These are phyloP conservation scores for Lathyrus tuberosus DNA, from an alignment of 306 rosid species.

Conservation along the genomic window DNA sequence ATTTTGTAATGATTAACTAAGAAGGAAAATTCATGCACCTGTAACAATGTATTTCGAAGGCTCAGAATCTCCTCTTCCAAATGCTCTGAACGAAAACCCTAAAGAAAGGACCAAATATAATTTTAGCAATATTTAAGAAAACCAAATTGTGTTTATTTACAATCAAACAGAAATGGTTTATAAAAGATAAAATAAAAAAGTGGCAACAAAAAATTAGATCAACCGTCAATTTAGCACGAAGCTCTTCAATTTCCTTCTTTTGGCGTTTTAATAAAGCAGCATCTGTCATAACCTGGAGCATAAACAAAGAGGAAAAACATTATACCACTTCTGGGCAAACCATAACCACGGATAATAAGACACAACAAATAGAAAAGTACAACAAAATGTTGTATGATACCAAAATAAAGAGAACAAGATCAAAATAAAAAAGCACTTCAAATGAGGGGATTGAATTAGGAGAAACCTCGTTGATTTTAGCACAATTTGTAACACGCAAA, in stretches of 20 bases:
- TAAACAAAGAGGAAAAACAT: slow-evolving; percentile 30
- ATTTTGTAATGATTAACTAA: slow-evolving; percentile 33
- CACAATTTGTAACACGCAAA: slow-evolving; percentile 89
- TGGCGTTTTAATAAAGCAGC: slow-evolving; percentile 98
- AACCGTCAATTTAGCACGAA: slow-evolving; percentile 91
- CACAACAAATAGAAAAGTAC: slow-evolving; percentile 28
- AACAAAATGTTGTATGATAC: slow-evolving; percentile 1
- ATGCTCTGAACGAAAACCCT: slow-evolving; percentile 98
- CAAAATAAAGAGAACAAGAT: slow-evolving; percentile 13
- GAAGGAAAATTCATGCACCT: slow-evolving; percentile 51
- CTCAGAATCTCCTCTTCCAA: slow-evolving; percentile 76
- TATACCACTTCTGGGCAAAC: slow-evolving; percentile 31
- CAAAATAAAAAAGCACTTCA: slow-evolving; percentile 27
- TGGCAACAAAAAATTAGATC: slow-evolving; percentile 33
- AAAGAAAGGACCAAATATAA: slow-evolving; percentile 36
- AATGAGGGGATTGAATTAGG: slow-evolving; percentile 28
- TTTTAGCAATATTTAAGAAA: slow-evolving; percentile 18
- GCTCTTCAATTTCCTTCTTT: slow-evolving; percentile 93
- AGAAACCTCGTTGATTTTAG: slow-evolving; percentile 92
- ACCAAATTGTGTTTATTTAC: slow-evolving; percentile 8
- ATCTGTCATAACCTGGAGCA: slow-evolving; percentile 86
- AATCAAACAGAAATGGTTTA: slow-evolving; percentile 2
- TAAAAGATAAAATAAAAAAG: neutral
- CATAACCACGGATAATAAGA: neutral
- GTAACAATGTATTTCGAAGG: slow-evolving; percentile 85